phyloP scores from a whole-genome alignment of 495 filamentous ascomycete genomes.

The Lophium mytilinum region DNA sequence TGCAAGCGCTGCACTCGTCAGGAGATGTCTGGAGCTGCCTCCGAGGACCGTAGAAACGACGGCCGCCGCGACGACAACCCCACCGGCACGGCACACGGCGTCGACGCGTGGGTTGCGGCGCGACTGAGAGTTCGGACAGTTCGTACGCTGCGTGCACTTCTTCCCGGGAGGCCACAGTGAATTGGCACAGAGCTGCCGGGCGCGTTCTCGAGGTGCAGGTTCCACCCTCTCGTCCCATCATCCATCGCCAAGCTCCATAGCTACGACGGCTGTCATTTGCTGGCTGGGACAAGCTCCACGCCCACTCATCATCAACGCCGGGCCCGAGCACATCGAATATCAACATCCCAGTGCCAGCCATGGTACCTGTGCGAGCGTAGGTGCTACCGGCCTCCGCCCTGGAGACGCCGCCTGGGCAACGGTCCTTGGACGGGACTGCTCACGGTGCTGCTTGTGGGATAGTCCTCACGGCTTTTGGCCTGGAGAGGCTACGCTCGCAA shows the following conservation, averaged over 20 bases:
- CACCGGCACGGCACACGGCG: neutral
- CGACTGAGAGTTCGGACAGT: neutral
- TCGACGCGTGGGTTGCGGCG: neutral
- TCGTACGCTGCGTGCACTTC: neutral
- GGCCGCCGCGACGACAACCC: neutral
- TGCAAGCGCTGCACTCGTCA: neutral
- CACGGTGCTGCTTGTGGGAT: no score
- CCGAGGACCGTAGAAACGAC: neutral
- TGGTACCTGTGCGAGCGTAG: no score
- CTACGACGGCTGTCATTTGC: neutral
- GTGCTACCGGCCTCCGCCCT: neutral
- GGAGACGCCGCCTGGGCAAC: neutral
- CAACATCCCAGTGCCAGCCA: no score
- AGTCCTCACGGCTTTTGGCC: no score
- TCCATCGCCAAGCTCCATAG: neutral
- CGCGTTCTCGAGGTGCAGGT: neutral
- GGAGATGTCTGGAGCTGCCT: neutral
- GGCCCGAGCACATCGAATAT: neutral
- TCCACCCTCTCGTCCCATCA: neutral
- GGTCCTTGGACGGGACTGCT: neutral
- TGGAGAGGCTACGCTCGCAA: no score
- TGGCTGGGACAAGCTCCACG: neutral
- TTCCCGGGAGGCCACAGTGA: neutral
- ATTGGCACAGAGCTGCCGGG: neutral
- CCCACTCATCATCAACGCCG: conserved; percentile 6